Evolutionary conservation across 352 stramenopile genomes (phyloP).

Genomic region (Globisporangium splendens): DNA sequence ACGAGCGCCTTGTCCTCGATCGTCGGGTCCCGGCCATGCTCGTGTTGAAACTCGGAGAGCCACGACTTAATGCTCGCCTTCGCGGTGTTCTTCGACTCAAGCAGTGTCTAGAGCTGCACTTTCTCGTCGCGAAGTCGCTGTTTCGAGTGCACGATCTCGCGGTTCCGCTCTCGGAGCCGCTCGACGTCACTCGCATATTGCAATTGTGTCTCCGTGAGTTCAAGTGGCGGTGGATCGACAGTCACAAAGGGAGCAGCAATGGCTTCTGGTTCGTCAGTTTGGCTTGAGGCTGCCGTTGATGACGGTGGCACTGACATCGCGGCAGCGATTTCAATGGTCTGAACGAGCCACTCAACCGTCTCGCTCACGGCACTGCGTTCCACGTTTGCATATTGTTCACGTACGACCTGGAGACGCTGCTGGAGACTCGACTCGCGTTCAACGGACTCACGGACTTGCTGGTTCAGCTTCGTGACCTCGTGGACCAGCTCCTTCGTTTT

Average conservation of each 20-base stretch:
- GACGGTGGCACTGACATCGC: not conserved
- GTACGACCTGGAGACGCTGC: conserved; percentile 20
- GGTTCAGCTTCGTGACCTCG: conserved; percentile 33
- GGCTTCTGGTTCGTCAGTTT: conserved; percentile 4
- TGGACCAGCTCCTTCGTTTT: conserved; percentile 23
- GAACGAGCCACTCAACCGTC: conserved; percentile 40
- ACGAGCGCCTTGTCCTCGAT: conserved; percentile 81
- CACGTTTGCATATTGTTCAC: conserved; percentile 26
- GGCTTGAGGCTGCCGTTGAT: not conserved
- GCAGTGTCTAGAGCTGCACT: conserved; percentile 23
- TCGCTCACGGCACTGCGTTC: conserved; percentile 38
- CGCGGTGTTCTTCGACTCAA: conserved; percentile 41
- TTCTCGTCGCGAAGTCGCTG: conserved; percentile 30
- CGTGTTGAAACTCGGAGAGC: conserved; percentile 50
- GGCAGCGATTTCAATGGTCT: conserved; percentile 29
- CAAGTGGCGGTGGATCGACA: not conserved
- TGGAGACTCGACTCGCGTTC: conserved; percentile 33
- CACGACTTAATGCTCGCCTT: conserved; percentile 67
- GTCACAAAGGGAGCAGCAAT: not conserved
- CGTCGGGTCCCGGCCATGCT: conserved; percentile 45
- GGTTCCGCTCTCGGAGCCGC: conserved; percentile 33
- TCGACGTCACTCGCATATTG: conserved; percentile 50
- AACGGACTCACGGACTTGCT: conserved; percentile 19
- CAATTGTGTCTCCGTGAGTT: conserved; percentile 20
- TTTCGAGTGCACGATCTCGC: conserved; percentile 46